Evolutionary conservation across 2,329 filamentous ascomycete species (phyloP), one percentile per base, ranked within the genome.

Genomic region (Dichotomopilus funicola): DNA sequence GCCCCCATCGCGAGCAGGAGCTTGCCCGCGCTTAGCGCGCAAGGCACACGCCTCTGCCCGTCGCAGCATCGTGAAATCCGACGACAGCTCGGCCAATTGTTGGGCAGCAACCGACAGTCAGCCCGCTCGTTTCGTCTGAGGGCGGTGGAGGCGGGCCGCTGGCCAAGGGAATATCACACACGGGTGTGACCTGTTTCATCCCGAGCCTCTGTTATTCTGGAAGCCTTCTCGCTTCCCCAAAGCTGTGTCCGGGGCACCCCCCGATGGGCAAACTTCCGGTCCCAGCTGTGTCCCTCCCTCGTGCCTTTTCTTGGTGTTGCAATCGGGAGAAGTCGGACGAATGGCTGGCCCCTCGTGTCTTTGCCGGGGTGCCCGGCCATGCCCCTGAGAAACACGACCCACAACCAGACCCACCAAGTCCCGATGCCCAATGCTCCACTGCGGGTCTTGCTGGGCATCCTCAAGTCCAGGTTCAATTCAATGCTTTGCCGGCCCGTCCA

Each of bases 311-410:
- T 57, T 27, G 52, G 57, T 44, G 42, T 35, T 13, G 43, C 33
- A 35, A 40, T 61, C 59, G 59, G 59, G 33, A 57, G 59, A 61
- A 59, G 54, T 61, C 59, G 59, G 59, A 13, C 8, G 7, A 53
- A 35, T 46, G n/a, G 49, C 36, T 40, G 44, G 59, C 53, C 42
- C 51, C 58, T 56, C 55, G 57, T 58, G 53, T 45, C 41, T 61
- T 61, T 58, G 58, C 56, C 37, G 37, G 12, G 8, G 37, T 12
- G 19, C 40, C 40, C 53, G 53, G 59, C 44, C 59, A 35, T 55
- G 51, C 61, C 61, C 62, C 59, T 63, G 59, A 57, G 41, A 37
- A 27, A 47, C 58, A 56, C 40, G 51, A 53, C 38, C 34, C 12
- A 49, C 42, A 49, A 36, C n/a, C 10, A 43, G 51, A 53, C 40